Evolutionary conservation across 176 grass and related monocot species (phyloP).

Genomic region (Avena insularis): DNA sequence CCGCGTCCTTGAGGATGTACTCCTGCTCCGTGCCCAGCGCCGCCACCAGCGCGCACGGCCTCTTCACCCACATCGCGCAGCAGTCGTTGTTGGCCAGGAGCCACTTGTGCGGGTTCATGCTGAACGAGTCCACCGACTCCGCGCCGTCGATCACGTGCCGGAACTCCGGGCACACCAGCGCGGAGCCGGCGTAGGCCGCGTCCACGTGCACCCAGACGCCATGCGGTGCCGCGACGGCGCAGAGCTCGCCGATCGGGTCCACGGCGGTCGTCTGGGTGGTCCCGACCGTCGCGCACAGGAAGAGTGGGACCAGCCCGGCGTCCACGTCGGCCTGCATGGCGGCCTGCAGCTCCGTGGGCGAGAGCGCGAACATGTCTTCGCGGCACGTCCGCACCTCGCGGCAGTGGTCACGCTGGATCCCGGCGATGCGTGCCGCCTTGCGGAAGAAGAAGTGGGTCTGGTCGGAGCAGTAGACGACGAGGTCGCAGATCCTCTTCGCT

Average conservation of each 20-base stretch:
- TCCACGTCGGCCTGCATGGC: slow-evolving; percentile 55
- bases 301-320: slow-evolving; percentile 53
- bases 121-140: slow-evolving; percentile 60
- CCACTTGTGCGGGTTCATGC: slow-evolving; percentile 76
- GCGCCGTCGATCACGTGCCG: slow-evolving; percentile 34
- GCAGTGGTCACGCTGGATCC: slow-evolving; percentile 53
- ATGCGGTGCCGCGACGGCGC: slow-evolving; percentile 23
- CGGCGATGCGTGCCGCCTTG: slow-evolving; percentile 57
- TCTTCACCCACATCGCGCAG: slow-evolving; percentile 69
- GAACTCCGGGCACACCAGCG: slow-evolving; percentile 70
- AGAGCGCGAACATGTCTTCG: slow-evolving; percentile 45
- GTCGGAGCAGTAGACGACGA: slow-evolving; percentile 73
- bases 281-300: slow-evolving; percentile 63
- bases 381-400: slow-evolving; percentile 49
- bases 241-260: slow-evolving; percentile 46
- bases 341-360: slow-evolving; percentile 17
- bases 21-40: slow-evolving; percentile 68
- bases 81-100: slow-evolving; percentile 75
- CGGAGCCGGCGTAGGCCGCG: slow-evolving; percentile 55
- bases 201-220: slow-evolving; percentile 65
- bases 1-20: slow-evolving; percentile 60
- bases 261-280: slow-evolving; percentile 60
- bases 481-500: slow-evolving; percentile 21
- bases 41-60: slow-evolving; percentile 41
- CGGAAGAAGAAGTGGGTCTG: slow-evolving; percentile 66